Conservation (phyloP, 2,329 filamentous ascomycete species). For the Apiospora rasikravindrae region DNA sequence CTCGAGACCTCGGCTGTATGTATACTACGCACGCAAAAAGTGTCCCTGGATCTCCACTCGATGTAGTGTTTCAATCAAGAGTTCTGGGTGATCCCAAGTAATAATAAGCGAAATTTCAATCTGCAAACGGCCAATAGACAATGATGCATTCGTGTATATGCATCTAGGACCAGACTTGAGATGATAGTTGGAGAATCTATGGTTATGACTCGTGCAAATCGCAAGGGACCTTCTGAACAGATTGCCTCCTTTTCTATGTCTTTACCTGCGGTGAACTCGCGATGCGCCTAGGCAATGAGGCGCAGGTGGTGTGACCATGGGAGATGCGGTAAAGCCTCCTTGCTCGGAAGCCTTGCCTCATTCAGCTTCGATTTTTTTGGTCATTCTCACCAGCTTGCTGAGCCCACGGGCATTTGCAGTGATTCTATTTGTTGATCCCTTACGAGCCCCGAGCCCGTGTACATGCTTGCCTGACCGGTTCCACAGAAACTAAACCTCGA, state of each 20-base stretch:
- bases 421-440: neutral
- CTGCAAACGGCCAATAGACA: neutral
- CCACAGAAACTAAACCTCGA: conserved; percentile 4
- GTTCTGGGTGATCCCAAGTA: neutral
- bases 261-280: neutral
- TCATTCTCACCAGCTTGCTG: neutral
- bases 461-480: neutral
- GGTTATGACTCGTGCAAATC: neutral
- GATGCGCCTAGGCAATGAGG: neutral
- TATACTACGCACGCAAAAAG: conserved; percentile 13
- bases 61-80: neutral
- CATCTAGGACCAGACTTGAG: neutral
- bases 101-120: conserved; percentile 5
- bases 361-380: neutral
- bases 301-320: conserved; percentile 3
- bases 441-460: neutral
- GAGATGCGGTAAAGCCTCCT: neutral
- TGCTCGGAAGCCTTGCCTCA: neutral
- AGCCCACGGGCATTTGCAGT: neutral
- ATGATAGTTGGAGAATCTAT: neutral
- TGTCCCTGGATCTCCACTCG: conserved; percentile 9
- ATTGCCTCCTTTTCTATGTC: neutral
- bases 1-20: neutral
- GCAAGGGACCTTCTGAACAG: neutral
- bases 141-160: neutral